Evolutionary conservation across 1,284 basidiomycete species (phyloP).

Genomic region (Laetiporus sulphureus): DNA sequence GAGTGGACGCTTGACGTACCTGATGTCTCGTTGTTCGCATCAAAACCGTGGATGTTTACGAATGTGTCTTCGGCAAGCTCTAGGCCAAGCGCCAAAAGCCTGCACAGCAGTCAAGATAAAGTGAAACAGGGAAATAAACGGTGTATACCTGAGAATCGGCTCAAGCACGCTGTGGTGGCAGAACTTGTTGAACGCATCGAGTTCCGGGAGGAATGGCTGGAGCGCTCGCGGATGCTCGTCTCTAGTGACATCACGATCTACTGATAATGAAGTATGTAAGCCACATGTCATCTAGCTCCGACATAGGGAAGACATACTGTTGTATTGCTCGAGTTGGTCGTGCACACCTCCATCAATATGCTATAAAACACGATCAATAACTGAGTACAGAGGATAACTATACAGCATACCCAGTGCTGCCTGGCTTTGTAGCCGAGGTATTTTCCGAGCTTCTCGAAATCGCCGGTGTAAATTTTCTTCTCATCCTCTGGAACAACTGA

Average conservation of each 20-base stretch:
- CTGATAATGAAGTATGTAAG: too few species aligned
- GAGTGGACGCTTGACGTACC: background rate
- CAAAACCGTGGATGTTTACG: slow-evolving; percentile 24
- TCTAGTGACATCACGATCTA: slow-evolving; percentile 40
- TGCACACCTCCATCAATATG: slow-evolving; percentile 49
- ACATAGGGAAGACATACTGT: slow-evolving; percentile 31
- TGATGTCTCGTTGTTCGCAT: slow-evolving; percentile 22
- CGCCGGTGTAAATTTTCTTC: slow-evolving; percentile 44
- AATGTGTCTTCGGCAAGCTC: slow-evolving; percentile 29
- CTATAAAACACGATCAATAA: slow-evolving; percentile 24
- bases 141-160: slow-evolving; percentile 38
- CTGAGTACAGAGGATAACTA: background rate
- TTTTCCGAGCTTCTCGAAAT: slow-evolving; percentile 43
- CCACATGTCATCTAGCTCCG: background rate
- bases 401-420: slow-evolving; percentile 11
- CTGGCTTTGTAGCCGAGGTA: slow-evolving; percentile 57
- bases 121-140: too few species aligned
- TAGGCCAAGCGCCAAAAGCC: slow-evolving; percentile 35
- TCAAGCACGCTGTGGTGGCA: slow-evolving; percentile 46
- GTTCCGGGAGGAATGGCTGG: slow-evolving; percentile 51
- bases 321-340: slow-evolving; percentile 56
- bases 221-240: slow-evolving; percentile 41
- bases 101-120: too few species aligned
- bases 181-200: slow-evolving; percentile 42
- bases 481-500: slow-evolving; percentile 43